phyloP scores from a whole-genome alignment of 2,329 filamentous ascomycete genomes.

The Elsinoe ampelina region DNA sequence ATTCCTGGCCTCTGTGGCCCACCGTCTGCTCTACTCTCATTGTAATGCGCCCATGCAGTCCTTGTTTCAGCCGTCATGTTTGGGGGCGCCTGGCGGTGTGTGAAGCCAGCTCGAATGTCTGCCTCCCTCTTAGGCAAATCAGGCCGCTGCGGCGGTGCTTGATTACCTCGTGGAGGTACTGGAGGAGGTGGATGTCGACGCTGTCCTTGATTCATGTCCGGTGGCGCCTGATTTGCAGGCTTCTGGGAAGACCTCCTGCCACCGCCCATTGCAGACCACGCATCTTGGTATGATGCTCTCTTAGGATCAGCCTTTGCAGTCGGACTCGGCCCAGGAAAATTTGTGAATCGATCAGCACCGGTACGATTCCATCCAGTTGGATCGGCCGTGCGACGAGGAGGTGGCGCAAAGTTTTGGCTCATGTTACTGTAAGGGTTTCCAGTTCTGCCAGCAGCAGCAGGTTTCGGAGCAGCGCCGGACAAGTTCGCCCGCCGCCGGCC shows the following conservation, averaged over 20 bases:
- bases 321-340: conserved; percentile 29
- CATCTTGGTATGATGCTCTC: conserved; percentile 36
- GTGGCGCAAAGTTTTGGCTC: conserved; percentile 31
- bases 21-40: conserved; percentile 19
- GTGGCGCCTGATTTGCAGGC: conserved; percentile 18
- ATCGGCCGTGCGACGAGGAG: conserved; percentile 31
- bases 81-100: conserved; percentile 22
- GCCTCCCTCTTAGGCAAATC: conserved; percentile 29
- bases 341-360: conserved; percentile 38
- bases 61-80: conserved; percentile 20
- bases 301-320: conserved; percentile 30
- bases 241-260: conserved; percentile 22
- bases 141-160: conserved; percentile 15
- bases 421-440: conserved; percentile 30
- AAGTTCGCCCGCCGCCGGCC: conserved; percentile 46
- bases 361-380: conserved; percentile 28
- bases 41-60: conserved; percentile 29
- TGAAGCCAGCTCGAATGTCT: conserved; percentile 29
- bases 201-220: conserved; percentile 17
- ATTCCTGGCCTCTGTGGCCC: conserved; percentile 24
- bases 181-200: conserved; percentile 21
- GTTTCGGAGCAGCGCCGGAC: conserved; percentile 19
- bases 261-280: conserved; percentile 42
- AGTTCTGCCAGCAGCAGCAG: conserved; percentile 10
- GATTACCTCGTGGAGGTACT: conserved; percentile 2